Conservation (phyloP, 768 basidiomycete species). For the Pleurotus ostreatus region DNA sequence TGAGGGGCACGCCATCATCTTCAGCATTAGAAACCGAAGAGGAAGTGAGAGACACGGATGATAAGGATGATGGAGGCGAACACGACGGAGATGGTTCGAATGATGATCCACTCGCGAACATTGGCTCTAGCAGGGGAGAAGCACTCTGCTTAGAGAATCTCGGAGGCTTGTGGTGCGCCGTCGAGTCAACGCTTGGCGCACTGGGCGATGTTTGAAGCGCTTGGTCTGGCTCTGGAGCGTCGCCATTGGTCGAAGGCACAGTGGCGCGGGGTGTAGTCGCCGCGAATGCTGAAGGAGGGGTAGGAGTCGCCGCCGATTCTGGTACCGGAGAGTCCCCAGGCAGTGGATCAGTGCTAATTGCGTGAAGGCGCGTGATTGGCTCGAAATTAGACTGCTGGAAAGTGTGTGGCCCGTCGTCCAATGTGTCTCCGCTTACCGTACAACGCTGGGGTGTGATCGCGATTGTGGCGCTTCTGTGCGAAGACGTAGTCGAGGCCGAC, state of each 20-base stretch:
- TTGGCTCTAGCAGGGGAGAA: not conserved
- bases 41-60: constrained; percentile 11
- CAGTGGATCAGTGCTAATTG: not conserved
- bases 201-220: not conserved
- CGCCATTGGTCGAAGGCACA: not conserved
- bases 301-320: not conserved
- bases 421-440: too few species aligned
- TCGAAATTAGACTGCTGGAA: not conserved
- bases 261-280: not conserved
- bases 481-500: constrained; percentile 1
- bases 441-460: too few species aligned
- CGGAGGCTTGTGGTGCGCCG: not conserved
- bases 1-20: constrained; percentile 6
- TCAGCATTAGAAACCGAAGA: constrained; percentile 10
- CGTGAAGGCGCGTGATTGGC: not conserved
- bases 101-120: not conserved
- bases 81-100: constrained; percentile 5
- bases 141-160: not conserved
- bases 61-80: constrained; percentile 8
- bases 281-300: not conserved
- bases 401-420: not conserved
- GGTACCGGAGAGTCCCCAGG: not conserved
- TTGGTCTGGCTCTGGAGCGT: not conserved
- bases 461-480: not conserved
- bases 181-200: constrained; percentile 1